These are phyloP conservation scores for Nitzschia sp. DNA, from an alignment of 108 stramenopile genomes.

Conservation along the genomic window DNA sequence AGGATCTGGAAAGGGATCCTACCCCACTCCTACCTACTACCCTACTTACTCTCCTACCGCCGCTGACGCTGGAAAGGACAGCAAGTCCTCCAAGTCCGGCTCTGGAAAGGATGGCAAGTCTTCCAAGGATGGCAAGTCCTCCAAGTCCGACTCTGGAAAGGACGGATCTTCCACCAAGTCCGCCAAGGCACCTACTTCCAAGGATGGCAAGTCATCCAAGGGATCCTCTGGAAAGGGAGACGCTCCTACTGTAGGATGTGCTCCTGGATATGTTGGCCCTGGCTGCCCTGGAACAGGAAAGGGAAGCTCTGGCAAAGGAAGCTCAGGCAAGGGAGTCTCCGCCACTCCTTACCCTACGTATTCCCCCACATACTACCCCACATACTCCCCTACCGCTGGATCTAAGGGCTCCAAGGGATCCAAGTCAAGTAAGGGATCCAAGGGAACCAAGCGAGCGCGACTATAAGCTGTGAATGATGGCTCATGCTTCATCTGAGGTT, in stretches of 20 bases:
- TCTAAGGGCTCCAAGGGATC: not conserved
- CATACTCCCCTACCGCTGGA: not conserved
- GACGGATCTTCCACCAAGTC: no score
- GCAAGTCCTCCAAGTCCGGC: slow-evolving; percentile 2
- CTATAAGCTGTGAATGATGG: slow-evolving; percentile 6
- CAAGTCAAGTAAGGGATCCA: slow-evolving; percentile 5
- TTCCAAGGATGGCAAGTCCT: no score
- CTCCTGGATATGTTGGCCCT: not conserved
- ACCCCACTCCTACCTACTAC: not conserved
- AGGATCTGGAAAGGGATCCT: not conserved
- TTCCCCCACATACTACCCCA: not conserved
- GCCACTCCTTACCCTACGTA: not conserved
- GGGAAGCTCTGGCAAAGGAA: not conserved
- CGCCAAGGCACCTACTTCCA: no score
- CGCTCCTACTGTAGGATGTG: not conserved
- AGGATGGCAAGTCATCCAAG: not conserved
- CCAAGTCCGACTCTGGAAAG: no score
- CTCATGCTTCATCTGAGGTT: slow-evolving; percentile 29
- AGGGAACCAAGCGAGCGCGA: slow-evolving; percentile 12
- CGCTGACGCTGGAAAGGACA: not conserved
- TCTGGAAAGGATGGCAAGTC: not conserved
- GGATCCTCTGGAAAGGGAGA: slow-evolving; percentile 4
- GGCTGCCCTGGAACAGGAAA: not conserved
- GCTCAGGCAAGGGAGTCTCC: not conserved
- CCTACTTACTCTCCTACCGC: not conserved